Conservation (phyloP, 1,284 basidiomycete species). For the Irpex sp. region DNA sequence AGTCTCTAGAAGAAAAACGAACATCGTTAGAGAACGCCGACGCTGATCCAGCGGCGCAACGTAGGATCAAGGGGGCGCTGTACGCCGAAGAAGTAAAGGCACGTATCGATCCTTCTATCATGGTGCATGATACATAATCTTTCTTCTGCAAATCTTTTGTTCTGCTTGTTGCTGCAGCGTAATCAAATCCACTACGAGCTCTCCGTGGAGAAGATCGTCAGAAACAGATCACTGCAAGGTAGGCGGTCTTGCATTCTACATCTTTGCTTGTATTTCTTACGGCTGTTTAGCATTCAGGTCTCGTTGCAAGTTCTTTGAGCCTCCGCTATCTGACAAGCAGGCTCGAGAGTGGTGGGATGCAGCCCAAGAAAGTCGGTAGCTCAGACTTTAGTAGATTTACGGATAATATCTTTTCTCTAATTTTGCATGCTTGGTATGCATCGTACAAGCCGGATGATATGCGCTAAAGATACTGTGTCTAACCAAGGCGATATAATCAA, state of each 20-base stretch:
- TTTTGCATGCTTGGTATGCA: not conserved
- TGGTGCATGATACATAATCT: conserved; percentile 10
- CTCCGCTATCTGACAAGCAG: conserved; percentile 58
- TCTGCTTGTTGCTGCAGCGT: conserved; percentile 39
- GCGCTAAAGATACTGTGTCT: not conserved
- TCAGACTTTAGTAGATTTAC: not conserved
- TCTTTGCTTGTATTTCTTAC: conserved; percentile 1
- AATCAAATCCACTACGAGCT: conserved; percentile 81
- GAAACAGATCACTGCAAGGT: conserved; percentile 79
- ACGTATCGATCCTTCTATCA: conserved; percentile 21
- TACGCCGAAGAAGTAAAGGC: conserved; percentile 79
- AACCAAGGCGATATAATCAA: not conserved
- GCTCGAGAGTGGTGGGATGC: conserved; percentile 71
- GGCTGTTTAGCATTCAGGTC: conserved; percentile 65
- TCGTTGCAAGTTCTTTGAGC: conserved; percentile 80
- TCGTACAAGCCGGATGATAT: not conserved
- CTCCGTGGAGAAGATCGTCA: conserved; percentile 75
- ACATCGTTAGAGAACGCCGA: conserved; percentile 39
- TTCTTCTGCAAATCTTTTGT: not conserved
- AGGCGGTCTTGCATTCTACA: conserved; percentile 21
- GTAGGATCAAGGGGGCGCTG: conserved; percentile 52
- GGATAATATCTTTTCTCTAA: not conserved
- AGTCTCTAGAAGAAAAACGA: conserved; percentile 59
- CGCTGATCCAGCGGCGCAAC: conserved; percentile 41
- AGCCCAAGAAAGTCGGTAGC: conserved; percentile 25